Percentiles rank a stretch among this genome's conserved stretches.
Evolutionary conservation across 441 rosid genomes (phyloP).

Genomic region (Adansonia madagascariensis): DNA sequence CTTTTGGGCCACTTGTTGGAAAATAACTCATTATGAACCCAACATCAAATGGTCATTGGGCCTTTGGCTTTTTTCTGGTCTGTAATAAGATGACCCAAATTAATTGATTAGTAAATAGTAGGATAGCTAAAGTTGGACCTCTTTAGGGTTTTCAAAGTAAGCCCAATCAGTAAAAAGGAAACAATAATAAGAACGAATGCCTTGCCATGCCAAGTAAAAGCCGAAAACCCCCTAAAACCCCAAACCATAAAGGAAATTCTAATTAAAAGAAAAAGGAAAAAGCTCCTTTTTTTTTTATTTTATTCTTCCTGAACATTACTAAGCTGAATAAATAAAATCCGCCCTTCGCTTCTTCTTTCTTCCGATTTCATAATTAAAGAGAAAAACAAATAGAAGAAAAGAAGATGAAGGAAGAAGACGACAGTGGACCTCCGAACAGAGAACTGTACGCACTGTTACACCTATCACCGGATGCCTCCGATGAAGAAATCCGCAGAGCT

Average conservation of each 20-base stretch:
- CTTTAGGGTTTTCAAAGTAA: no score
- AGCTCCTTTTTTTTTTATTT: no score
- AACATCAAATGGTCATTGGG: not conserved
- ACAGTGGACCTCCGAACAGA: conserved; percentile 53
- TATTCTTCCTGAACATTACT: no score
- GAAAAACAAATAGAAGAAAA: not conserved
- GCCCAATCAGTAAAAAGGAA: no score
- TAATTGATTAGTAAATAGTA: no score
- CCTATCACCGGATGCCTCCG: conserved; percentile 87
- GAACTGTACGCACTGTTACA: conserved; percentile 86
- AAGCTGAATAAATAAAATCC: not conserved
- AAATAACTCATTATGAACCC: not conserved
- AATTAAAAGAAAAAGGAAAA: no score
- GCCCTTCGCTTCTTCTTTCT: not conserved
- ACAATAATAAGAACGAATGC: no score
- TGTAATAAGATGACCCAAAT: no score
- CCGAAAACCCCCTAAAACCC: conserved; percentile 25
- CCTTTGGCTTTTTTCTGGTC: no score
- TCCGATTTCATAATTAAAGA: not conserved
- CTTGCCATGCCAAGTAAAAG: not conserved
- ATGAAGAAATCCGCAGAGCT: conserved; percentile 86
- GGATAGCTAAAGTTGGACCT: no score
- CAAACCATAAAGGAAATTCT: not conserved
- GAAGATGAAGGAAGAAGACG: conserved; percentile 29
- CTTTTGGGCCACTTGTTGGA: no score